phyloP scores from a whole-genome alignment of 441 rosid genomes.

The Breynia disticha region DNA sequence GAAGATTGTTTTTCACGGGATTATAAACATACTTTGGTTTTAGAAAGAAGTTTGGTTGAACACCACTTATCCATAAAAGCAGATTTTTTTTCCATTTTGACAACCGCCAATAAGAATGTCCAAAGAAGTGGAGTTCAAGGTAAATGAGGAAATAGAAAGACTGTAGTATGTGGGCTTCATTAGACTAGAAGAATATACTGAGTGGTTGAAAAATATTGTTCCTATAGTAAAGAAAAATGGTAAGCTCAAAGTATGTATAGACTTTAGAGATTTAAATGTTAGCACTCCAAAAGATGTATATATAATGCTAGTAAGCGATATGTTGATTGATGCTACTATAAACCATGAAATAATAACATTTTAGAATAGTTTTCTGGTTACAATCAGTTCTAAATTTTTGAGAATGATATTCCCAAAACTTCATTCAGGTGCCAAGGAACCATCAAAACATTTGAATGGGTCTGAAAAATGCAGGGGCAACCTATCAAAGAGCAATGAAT shows the following conservation, averaged over 20 bases:
- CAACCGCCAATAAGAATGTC: neutral
- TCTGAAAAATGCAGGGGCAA: neutral
- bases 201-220: neutral
- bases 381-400: neutral
- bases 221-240: neutral
- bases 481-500: neutral
- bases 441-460: neutral
- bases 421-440: neutral
- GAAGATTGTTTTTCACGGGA: too few species aligned
- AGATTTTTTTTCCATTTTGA: too few species aligned
- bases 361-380: neutral
- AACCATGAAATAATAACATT: neutral
- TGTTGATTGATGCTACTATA: neutral
- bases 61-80: too few species aligned
- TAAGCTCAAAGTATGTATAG: neutral
- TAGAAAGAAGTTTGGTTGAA: too few species aligned
- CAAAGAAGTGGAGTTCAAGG: neutral
- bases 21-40: too few species aligned
- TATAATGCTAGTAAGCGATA: neutral
- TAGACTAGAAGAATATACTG: neutral
- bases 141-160: neutral
- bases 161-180: neutral
- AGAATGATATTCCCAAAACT: neutral
- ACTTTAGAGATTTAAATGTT: neutral
- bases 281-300: neutral